phyloP scores from a whole-genome alignment of 257 asterid genomes.

The Nicotiana sylvestris region DNA sequence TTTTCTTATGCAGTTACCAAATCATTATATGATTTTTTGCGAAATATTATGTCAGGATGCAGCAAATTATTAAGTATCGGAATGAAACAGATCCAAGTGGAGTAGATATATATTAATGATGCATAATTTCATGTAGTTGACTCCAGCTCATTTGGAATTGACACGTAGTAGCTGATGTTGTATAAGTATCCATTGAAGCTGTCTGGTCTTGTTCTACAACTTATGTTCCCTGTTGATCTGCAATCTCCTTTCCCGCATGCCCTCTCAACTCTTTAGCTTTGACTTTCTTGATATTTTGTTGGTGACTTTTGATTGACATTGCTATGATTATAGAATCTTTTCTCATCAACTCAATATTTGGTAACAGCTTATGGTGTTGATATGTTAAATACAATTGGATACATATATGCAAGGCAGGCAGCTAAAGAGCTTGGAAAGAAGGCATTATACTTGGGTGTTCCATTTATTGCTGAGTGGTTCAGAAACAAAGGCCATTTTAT shows the following conservation, averaged over 20 bases:
- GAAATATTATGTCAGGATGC: background rate
- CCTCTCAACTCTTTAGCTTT: conserved; percentile 7
- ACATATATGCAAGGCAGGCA: conserved; percentile 88
- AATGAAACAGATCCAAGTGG: background rate
- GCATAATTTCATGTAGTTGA: background rate
- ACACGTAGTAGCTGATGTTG: background rate
- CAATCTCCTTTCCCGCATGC: background rate
- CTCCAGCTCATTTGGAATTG: background rate
- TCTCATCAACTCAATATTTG: conserved; percentile 29
- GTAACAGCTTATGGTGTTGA: conserved; percentile 95
- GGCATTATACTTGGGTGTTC: conserved; percentile 86
- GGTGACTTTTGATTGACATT: conserved; percentile 12
- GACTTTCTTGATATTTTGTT: background rate
- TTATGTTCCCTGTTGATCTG: background rate
- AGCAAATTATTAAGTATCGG: background rate
- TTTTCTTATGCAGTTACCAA: background rate
- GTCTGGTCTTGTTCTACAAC: background rate
- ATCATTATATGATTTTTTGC: background rate
- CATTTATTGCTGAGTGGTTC: conserved; percentile 98
- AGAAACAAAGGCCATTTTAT: conserved; percentile 95
- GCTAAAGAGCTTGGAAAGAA: conserved; percentile 99
- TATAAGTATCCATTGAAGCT: background rate
- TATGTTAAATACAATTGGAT: conserved; percentile 95
- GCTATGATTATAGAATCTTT: conserved; percentile 10
- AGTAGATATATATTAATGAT: background rate